Evolutionary conservation across 257 asterid genomes (phyloP).

Genomic region (Nyctanthes arbortristis): DNA sequence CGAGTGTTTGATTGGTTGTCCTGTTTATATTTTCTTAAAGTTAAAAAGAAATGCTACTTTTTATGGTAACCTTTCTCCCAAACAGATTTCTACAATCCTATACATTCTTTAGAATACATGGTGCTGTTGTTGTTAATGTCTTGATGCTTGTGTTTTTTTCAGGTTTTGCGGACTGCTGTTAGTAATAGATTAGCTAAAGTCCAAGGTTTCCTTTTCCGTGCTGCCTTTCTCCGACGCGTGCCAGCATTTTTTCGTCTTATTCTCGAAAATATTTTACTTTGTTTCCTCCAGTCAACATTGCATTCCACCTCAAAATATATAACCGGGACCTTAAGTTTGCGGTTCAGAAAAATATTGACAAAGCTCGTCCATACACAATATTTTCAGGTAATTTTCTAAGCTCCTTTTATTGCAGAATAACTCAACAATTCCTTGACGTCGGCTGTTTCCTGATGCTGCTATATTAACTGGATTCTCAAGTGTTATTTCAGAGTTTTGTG

Average conservation of each 20-base stretch:
- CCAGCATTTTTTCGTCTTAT: constrained; percentile 89
- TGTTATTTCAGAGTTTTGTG: neutral
- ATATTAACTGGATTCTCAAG: neutral
- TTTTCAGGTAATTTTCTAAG: constrained; percentile 75
- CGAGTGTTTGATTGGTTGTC: neutral
- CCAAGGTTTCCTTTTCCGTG: constrained; percentile 96
- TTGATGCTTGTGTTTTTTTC: constrained; percentile 32
- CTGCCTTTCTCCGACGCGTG: constrained; percentile 97
- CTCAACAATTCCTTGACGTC: too few relatives aligned
- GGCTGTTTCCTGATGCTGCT: neutral
- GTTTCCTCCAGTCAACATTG: constrained; percentile 88
- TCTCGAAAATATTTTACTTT: constrained; percentile 80
- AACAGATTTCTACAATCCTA: constrained; percentile 4
- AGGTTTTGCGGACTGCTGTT: constrained; percentile 87
- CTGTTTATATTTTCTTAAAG: neutral
- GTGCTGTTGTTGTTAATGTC: constrained; percentile 13
- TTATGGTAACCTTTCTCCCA: neutral
- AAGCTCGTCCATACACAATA: constrained; percentile 83
- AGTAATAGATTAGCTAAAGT: constrained; percentile 99
- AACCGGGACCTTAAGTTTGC: constrained; percentile 89
- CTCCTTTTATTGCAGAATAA: constrained; percentile 24
- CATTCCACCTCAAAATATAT: constrained; percentile 88
- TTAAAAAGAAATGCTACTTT: constrained; percentile 1
- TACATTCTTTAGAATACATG: neutral
- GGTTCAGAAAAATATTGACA: constrained; percentile 85